Evolutionary conservation across 1,284 basidiomycete species (phyloP).

Genomic region (Moesziomyces parantarcticus): DNA sequence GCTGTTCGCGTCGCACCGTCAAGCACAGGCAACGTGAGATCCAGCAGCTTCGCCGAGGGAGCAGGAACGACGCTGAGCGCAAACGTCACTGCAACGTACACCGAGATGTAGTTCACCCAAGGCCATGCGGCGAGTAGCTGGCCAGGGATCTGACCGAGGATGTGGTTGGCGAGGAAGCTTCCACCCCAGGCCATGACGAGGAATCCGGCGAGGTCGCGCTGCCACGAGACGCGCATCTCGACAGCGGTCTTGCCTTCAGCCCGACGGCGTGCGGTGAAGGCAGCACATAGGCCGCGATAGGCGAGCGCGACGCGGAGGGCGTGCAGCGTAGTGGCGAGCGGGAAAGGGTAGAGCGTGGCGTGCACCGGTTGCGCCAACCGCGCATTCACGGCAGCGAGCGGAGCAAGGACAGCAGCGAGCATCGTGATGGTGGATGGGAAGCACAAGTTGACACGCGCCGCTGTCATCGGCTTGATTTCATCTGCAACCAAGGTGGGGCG

Average conservation of each 20-base stretch:
- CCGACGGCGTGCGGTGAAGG: constrained; percentile 19
- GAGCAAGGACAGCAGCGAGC: constrained; percentile 40
- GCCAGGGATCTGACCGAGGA: constrained; percentile 48
- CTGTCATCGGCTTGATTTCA: too few relatives aligned
- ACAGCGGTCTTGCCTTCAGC: constrained; percentile 16
- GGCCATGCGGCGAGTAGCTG: constrained; percentile 52
- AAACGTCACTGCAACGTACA: constrained; percentile 27
- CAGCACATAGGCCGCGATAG: constrained; percentile 42
- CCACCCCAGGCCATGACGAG: constrained; percentile 64
- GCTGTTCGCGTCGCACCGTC: constrained; percentile 55
- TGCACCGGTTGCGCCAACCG: constrained; percentile 42
- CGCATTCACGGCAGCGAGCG: constrained; percentile 44
- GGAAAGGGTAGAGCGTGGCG: constrained; percentile 51
- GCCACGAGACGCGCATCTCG: constrained; percentile 24
- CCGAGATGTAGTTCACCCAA: constrained; percentile 54
- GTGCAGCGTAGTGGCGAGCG: constrained; percentile 51
- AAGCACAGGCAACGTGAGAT: constrained; percentile 46
- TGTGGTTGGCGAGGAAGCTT: constrained; percentile 49
- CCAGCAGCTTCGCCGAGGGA: constrained; percentile 39
- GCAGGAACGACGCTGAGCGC: constrained; percentile 15
- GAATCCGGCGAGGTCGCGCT: constrained; percentile 52
- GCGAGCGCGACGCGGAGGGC: constrained; percentile 54
- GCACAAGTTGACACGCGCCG: neutral
- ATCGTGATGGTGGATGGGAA: constrained; percentile 11
- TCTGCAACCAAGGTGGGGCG: neutral